Base-by-base conservation (phyloP, 2,329 filamentous ascomycete genomes). In the Epicoccum sorghinum region DNA sequence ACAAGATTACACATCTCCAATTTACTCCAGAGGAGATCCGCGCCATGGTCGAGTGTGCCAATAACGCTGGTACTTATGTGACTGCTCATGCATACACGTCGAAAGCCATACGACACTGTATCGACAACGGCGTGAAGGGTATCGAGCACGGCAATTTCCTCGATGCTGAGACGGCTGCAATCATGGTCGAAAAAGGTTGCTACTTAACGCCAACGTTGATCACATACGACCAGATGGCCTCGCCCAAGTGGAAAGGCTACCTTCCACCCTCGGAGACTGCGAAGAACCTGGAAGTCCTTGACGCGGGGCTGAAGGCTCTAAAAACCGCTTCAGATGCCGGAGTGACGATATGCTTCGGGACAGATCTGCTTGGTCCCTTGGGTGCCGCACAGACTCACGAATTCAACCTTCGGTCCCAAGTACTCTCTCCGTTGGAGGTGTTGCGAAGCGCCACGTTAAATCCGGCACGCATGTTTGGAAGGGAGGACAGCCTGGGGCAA, bases 121-220 rank as follows among this genome's bases (percentile, higher is more conserved):
- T 86, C 18, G 75, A 80, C 13, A 81, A 85, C 44, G 84, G 82
- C 5, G 81, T 82, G 0, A 74, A 63, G 14, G 82, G 82, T 0
- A 85, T 86, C 57, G 84, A 86, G 56, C 84, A 86, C 59, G 86
- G 85, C 23, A 81, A 84, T 13, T 75, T 87, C n/a, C 74, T 86
- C 46, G 87, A 89, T 70, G 83, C 85, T 64, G 76, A 80, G 25
- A 71, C 79, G 57, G 75, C 82, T 0, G 66, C 72, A 40, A 70
- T 81, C 47, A 83, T 85, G 81, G 81, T 78, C 0, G 73, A 77
- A 55, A 78, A 75, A 18, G 47, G 47, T 4, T 44, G 33, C 35
- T 55, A 43, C 27, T 37, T 55, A 7, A 55, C 52, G 10, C 52
- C 52, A 7, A 55, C 52, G 3, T 27, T 55, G 36, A 42, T 55